Evolutionary conservation across 2,329 filamentous ascomycete species (phyloP).

Genomic region (Thelonectria discophora): DNA sequence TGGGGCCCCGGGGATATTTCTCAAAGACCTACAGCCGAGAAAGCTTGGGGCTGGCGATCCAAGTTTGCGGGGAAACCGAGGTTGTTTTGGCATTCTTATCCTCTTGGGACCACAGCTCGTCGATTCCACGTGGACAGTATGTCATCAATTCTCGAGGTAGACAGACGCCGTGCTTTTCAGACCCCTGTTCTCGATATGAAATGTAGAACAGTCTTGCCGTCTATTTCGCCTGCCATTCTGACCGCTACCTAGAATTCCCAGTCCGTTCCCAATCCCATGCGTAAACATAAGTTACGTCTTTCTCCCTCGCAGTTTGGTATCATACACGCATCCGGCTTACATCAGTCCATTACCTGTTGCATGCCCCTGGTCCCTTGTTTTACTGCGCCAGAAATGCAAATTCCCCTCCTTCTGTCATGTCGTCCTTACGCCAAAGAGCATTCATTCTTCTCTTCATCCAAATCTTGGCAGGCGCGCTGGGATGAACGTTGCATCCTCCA

Average conservation of each 20-base stretch:
- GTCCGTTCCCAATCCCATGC: not conserved
- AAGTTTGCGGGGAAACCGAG: constrained; percentile 48
- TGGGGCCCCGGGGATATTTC: constrained; percentile 13
- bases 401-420: constrained; percentile 1
- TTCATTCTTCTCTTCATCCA: constrained; percentile 43
- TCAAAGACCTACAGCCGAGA: constrained; percentile 30
- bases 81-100: constrained; percentile 27
- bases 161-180: no score
- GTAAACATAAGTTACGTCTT: constrained; percentile 12
- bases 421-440: not conserved
- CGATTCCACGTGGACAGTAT: constrained; percentile 12
- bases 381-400: constrained; percentile 28
- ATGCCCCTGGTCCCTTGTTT: constrained; percentile 27
- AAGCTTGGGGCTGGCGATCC: constrained; percentile 9
- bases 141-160: not conserved
- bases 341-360: constrained; percentile 18
- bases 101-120: constrained; percentile 44
- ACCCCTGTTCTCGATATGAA: not conserved
- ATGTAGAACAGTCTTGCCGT: not conserved
- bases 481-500: constrained; percentile 54
- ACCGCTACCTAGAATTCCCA: constrained; percentile 1
- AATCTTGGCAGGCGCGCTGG: constrained; percentile 68
- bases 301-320: constrained; percentile 37
- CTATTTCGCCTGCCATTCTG: not conserved
- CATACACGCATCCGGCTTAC: constrained; percentile 36